A percentile compares a stretch with the other conserved stretches of the same genome.
phyloP scores from a whole-genome alignment of 2,329 filamentous ascomycete species.

The Ceratocystis ficicola region DNA sequence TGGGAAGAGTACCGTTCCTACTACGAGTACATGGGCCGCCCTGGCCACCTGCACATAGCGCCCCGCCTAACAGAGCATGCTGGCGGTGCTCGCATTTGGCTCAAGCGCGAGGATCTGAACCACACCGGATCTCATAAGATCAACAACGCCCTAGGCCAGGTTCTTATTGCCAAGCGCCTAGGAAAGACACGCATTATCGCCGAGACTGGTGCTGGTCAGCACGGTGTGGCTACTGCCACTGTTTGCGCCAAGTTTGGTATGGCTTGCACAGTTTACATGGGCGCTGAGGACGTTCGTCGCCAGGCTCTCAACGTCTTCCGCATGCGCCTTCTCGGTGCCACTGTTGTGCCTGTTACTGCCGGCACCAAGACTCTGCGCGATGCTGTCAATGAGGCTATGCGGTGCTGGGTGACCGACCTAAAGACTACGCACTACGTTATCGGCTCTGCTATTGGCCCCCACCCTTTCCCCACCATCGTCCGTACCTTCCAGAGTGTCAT shows the following conservation, averaged over 20 bases:
- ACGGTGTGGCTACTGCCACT: constrained; percentile 93
- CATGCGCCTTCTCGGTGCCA: constrained; percentile 89
- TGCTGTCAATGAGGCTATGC: constrained; percentile 89
- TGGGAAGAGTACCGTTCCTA: constrained; percentile 95
- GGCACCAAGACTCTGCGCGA: constrained; percentile 73
- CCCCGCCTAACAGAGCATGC: constrained; percentile 78
- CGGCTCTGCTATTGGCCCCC: constrained; percentile 90
- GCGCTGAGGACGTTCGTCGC: constrained; percentile 78
- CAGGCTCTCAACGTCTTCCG: constrained; percentile 97
- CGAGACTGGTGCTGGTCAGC: constrained; percentile 93
- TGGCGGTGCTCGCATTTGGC: constrained; percentile 89
- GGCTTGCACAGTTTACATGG: constrained; percentile 98
- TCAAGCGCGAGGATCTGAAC: constrained; percentile 95
- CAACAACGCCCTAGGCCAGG: constrained; percentile 93
- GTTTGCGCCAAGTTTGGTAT: constrained; percentile 97
- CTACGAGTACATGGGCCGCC: constrained; percentile 94
- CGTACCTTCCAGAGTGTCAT: constrained; percentile 97
- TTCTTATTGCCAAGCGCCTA: constrained; percentile 70
- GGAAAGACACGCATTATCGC: constrained; percentile 97
- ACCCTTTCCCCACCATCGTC: constrained; percentile 95
- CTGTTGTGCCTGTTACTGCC: constrained; percentile 84
- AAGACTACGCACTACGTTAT: constrained; percentile 97
- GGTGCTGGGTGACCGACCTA: constrained; percentile 85
- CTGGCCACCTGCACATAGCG: constrained; percentile 80
- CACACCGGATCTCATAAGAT: constrained; percentile 99